Conservation (phyloP, 2,329 filamentous ascomycete genomes). For the Mariannaea elegans region DNA sequence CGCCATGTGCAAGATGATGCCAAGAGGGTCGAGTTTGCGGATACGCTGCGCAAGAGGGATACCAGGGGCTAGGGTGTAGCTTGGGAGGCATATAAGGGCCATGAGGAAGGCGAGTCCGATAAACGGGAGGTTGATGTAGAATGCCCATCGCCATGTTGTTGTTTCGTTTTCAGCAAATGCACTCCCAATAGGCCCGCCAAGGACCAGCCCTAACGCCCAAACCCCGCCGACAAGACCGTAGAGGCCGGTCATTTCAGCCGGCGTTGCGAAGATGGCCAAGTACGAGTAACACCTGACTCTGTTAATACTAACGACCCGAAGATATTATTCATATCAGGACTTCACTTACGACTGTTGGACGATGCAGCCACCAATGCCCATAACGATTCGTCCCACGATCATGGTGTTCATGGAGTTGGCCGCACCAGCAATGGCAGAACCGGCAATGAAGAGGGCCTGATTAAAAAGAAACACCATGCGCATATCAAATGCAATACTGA, state of each 20-base stretch:
- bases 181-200: conserved; percentile 39
- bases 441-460: conserved; percentile 40
- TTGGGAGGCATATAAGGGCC: conserved; percentile 55
- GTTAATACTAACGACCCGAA: not conserved
- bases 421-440: conserved; percentile 42
- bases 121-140: conserved; percentile 61
- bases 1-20: conserved; percentile 40
- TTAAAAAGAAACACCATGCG: conserved; percentile 40
- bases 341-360: conserved; percentile 44
- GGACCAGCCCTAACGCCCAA: conserved; percentile 36
- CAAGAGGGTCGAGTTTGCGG: conserved; percentile 43
- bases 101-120: conserved; percentile 52
- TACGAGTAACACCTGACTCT: conserved; percentile 16
- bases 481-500: conserved; percentile 46
- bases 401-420: conserved; percentile 41
- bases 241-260: conserved; percentile 33
- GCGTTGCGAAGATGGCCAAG: conserved; percentile 41
- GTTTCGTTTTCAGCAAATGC: conserved; percentile 45
- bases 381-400: conserved; percentile 45
- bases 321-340: not conserved
- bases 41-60: conserved; percentile 30
- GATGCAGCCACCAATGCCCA: conserved; percentile 43
- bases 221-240: conserved; percentile 40
- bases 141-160: conserved; percentile 56
- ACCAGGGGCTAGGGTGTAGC: conserved; percentile 36